A percentile compares a stretch with the other conserved stretches of the same genome.
These are phyloP conservation scores for Aspergillus niger DNA, from an alignment of 2,329 filamentous ascomycete genomes.

Conservation along the genomic window DNA sequence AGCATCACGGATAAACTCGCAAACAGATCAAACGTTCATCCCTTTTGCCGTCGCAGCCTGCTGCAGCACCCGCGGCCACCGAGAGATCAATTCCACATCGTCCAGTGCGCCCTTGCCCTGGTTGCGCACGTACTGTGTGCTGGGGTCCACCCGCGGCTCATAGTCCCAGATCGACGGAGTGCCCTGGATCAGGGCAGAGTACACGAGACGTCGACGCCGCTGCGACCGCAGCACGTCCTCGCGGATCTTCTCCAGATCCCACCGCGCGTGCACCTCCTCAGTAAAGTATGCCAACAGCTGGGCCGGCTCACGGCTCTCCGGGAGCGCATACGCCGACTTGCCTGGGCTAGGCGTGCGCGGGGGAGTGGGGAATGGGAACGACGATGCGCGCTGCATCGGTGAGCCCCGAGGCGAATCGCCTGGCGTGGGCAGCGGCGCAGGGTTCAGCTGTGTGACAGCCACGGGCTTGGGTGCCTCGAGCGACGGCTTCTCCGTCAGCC, in stretches of 20 bases:
- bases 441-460: conserved; percentile 15
- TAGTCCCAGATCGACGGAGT: conserved; percentile 83
- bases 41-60: conserved; percentile 33
- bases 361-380: conserved; percentile 39
- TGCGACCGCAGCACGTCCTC: conserved; percentile 74
- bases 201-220: conserved; percentile 75
- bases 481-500: conserved; percentile 39
- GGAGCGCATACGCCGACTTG: conserved; percentile 36
- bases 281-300: conserved; percentile 66
- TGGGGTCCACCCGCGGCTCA: conserved; percentile 60
- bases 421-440: conserved; percentile 35
- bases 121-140: conserved; percentile 72
- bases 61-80: conserved; percentile 43
- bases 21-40: background rate
- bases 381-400: conserved; percentile 26
- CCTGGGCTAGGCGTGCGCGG: conserved; percentile 43
- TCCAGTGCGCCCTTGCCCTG: conserved; percentile 45
- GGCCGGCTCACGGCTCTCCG: conserved; percentile 36
- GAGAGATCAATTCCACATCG: conserved; percentile 45
- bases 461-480: conserved; percentile 42
- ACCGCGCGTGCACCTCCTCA: conserved; percentile 70
- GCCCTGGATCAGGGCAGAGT: conserved; percentile 76
- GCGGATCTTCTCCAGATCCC: conserved; percentile 80
- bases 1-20: too few relatives aligned
- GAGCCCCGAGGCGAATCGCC: conserved; percentile 33